Base-by-base conservation (phyloP, 1,284 basidiomycete species). In the Ganoderma meredithae region DNA sequence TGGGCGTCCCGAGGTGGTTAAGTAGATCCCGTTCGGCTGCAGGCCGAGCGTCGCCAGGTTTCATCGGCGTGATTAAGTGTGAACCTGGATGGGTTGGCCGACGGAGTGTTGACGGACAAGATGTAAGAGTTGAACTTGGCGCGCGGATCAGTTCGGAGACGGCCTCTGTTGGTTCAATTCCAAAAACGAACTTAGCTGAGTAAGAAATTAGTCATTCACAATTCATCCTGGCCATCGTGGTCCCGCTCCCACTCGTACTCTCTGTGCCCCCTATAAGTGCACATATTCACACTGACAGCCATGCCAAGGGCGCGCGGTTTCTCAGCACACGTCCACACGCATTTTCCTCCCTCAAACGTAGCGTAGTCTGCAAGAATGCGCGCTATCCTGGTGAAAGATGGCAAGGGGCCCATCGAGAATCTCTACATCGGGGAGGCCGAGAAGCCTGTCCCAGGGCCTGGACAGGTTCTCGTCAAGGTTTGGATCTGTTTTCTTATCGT, bases 311-410 rank as follows among this genome's bases (percentile, higher is more conserved):
- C 9, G 1, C 17, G 17, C 36, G 19, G 33, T 39, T 22, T n/a
- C 31, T 10, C n/a, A n/a, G 31, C 39, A 6, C 55, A n/a, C 55
- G 22, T 4, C 55, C 55, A 55, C 17, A 25, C 49, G 25, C 8
- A 3, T 40, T 8, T 25, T 40, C 40, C 8, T n/a, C 6, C 10
- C 25, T 25, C 36, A 41, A 59, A 36, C n/a, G 2, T 31, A 59
- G n/a, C 39, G 3, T 39, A 19, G 3, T 39, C 36, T 13, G 15
- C 36, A 9, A 56, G 76, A 3, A 98, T 97, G 96, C 90, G 88
- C 68, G 95, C 94, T 39, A 84, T 98, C 60, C 83, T 95, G 49
- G 86, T 98, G 79, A 94, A 94, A 81, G 88, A 91, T 77, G 91
- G 86, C 22, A 89, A 89, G 71, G 95, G 95, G 0, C 90, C 93